Conservation (phyloP, 768 basidiomycete genomes). For the Cyclocybe aegerita region DNA sequence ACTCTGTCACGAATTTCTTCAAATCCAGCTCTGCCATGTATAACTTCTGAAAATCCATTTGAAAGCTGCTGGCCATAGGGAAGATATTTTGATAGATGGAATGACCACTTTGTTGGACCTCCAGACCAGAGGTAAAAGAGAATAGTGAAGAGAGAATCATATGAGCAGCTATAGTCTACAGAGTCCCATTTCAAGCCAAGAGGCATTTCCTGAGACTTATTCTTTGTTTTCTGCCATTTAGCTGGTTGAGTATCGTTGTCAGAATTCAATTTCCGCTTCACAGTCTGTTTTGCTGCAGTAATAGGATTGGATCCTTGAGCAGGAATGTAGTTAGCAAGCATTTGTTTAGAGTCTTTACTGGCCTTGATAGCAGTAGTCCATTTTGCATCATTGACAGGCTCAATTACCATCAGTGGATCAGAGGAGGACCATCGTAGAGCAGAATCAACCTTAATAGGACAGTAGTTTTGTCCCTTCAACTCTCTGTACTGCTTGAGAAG, state of each 20-base stretch:
- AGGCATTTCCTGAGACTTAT: background rate
- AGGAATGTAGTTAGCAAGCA: no score
- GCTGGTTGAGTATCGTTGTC: background rate
- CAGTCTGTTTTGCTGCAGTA: background rate
- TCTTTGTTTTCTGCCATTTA: background rate
- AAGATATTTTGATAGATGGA: background rate
- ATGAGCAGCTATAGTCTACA: slow-evolving; percentile 22
- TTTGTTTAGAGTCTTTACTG: no score
- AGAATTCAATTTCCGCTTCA: background rate
- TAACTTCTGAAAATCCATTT: no score
- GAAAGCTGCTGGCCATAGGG: no score
- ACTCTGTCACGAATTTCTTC: no score
- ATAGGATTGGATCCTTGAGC: no score
- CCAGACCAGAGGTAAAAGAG: slow-evolving; percentile 19
- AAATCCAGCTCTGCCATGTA: no score
- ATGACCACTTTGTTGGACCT: slow-evolving; percentile 6
- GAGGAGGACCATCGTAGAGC: no score
- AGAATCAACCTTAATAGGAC: no score
- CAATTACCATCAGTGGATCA: no score
- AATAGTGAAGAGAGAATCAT: slow-evolving; percentile 22
- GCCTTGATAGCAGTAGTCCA: no score
- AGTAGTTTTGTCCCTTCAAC: background rate
- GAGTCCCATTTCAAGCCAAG: slow-evolving; percentile 17
- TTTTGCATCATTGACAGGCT: no score
- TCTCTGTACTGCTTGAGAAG: slow-evolving; percentile 14